These are phyloP conservation scores for Dactylorhiza incarnata DNA, from an alignment of 106 monocot genomes.

Conservation along the genomic window DNA sequence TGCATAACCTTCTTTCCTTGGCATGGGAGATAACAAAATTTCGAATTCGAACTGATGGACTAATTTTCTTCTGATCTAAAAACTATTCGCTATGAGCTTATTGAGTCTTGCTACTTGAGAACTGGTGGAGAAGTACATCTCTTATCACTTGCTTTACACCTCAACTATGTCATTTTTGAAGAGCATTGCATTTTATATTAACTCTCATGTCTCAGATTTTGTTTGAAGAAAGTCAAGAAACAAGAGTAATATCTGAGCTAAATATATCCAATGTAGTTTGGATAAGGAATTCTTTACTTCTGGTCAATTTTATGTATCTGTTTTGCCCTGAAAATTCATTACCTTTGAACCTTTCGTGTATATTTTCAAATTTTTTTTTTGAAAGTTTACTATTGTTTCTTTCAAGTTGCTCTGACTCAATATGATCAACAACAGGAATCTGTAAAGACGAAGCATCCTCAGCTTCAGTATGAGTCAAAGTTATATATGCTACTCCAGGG, in stretches of 20 bases:
- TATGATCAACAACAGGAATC: slow-evolving; percentile 45
- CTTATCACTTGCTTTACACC: background rate
- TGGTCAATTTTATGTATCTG: background rate
- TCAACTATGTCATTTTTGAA: background rate
- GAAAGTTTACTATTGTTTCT: background rate
- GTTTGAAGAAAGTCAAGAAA: background rate
- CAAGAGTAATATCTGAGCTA: background rate
- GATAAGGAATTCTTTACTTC: background rate
- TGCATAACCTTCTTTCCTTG: background rate
- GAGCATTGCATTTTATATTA: background rate
- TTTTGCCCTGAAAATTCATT: background rate
- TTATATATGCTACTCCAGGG: slow-evolving; percentile 90
- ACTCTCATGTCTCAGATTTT: background rate
- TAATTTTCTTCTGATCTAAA: background rate
- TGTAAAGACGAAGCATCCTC: slow-evolving; percentile 80
- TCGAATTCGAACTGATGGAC: background rate
- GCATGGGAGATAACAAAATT: background rate
- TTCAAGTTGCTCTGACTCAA: background rate
- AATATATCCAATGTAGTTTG: background rate
- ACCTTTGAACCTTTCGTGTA: background rate
- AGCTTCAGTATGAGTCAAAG: slow-evolving; percentile 94
- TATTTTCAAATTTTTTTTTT: background rate
- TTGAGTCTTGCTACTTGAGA: background rate
- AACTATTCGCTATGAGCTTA: background rate
- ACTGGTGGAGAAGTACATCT: background rate